A percentile compares a stretch with the other conserved stretches of the same genome.
Evolutionary conservation across 2,329 filamentous ascomycete genomes (phyloP).

Genomic region (Trichoderma semiorbis): DNA sequence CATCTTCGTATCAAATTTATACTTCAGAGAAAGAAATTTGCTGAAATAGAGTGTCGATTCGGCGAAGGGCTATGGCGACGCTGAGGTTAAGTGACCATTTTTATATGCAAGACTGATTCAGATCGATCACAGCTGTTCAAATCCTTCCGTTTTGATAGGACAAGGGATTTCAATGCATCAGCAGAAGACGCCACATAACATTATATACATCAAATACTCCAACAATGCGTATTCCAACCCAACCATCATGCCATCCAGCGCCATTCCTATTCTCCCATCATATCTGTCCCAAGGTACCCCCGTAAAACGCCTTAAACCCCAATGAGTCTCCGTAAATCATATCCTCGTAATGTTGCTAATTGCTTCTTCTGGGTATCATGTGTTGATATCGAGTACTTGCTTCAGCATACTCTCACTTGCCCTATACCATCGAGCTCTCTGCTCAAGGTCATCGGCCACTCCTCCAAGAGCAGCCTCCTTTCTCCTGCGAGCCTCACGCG

Average conservation of each 20-base stretch:
- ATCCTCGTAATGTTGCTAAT: background rate
- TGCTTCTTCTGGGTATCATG: conserved; percentile 24
- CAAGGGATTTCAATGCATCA: background rate
- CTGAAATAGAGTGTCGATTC: no score
- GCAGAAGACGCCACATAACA: background rate
- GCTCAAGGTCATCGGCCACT: conserved; percentile 69
- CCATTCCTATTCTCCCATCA: background rate
- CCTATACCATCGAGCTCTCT: conserved; percentile 70
- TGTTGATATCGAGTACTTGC: conserved; percentile 58
- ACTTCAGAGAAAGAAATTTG: no score
- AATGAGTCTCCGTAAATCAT: background rate
- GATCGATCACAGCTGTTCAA: background rate
- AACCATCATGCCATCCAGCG: background rate
- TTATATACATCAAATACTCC: background rate
- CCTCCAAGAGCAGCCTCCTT: conserved; percentile 64
- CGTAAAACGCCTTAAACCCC: background rate
- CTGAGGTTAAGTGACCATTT: no score
- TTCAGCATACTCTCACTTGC: conserved; percentile 63
- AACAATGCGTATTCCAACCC: background rate
- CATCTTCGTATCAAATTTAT: no score
- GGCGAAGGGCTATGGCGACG: no score
- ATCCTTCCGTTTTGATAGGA: background rate
- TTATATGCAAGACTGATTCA: background rate
- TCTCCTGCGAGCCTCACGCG: conserved; percentile 66
- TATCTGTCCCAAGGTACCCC: no score